A percentile compares a stretch with the other conserved stretches of the same genome.
Evolutionary conservation across 148 eudicot species (phyloP).

Genomic region (Salicornia ramosissima): DNA sequence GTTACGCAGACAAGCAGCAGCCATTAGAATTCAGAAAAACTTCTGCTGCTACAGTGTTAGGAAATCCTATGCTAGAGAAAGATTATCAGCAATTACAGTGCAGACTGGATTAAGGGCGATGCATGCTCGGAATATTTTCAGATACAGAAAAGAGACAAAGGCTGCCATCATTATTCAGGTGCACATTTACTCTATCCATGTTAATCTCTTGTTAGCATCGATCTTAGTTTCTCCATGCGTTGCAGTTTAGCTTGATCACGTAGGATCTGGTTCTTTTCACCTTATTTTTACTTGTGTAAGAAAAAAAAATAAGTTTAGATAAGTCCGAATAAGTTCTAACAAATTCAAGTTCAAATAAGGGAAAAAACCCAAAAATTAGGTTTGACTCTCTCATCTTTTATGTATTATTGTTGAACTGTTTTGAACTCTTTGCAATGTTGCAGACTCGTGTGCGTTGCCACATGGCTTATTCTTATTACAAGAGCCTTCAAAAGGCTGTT

Average conservation of each 20-base stretch:
- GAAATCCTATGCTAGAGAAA: slow-evolving; percentile 46
- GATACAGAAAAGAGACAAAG: slow-evolving; percentile 75
- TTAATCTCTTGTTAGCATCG: slow-evolving; percentile 8
- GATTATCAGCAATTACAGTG: slow-evolving; percentile 52
- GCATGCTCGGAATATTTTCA: slow-evolving; percentile 82
- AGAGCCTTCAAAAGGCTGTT: slow-evolving; percentile 74
- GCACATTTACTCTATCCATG: slow-evolving; percentile 11
- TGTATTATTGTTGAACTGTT: neutral
- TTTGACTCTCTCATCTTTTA: too few relatives aligned
- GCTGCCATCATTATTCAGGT: slow-evolving; percentile 89
- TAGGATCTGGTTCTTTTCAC: too few relatives aligned
- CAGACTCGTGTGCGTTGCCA: slow-evolving; percentile 79
- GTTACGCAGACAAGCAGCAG: slow-evolving; percentile 75
- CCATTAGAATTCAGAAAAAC: slow-evolving; percentile 79
- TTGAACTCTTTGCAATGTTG: slow-evolving; percentile 29
- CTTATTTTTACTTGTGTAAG: too few relatives aligned
- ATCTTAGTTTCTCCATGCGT: neutral
- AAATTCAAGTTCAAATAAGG: too few relatives aligned
- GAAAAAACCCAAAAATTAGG: too few relatives aligned
- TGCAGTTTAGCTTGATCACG: slow-evolving; percentile 1
- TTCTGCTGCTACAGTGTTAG: slow-evolving; percentile 55
- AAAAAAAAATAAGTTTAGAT: too few relatives aligned
- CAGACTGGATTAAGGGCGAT: slow-evolving; percentile 92
- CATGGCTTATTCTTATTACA: slow-evolving; percentile 61
- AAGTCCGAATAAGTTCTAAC: too few relatives aligned